Evolutionary conservation across 768 basidiomycete genomes (phyloP).

Genomic region (Hygrophorus pudorinus): DNA sequence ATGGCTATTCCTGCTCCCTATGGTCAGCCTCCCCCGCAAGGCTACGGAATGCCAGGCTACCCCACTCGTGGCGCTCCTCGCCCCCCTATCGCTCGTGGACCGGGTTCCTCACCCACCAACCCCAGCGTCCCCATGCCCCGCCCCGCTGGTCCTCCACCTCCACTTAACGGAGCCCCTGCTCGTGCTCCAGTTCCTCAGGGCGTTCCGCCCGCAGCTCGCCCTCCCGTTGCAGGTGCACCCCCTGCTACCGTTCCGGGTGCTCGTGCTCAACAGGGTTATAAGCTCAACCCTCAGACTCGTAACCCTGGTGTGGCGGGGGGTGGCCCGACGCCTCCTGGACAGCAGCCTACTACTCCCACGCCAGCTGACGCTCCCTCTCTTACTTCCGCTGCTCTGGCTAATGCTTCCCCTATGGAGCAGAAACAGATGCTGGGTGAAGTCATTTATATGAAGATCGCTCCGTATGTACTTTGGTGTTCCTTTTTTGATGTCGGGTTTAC

Average conservation of each 20-base stretch:
- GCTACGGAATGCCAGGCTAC: slow-evolving; percentile 61
- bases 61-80: slow-evolving; percentile 52
- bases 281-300: slow-evolving; percentile 22
- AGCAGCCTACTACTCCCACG: slow-evolving; percentile 24
- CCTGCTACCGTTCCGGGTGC: slow-evolving; percentile 35
- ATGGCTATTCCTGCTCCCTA: slow-evolving; percentile 73
- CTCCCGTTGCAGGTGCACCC: slow-evolving; percentile 30
- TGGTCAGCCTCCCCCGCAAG: slow-evolving; percentile 62
- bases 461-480: slow-evolving; percentile 39
- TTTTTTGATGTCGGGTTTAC: slow-evolving; percentile 6
- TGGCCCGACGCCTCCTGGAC: slow-evolving; percentile 36
- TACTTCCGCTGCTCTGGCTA: slow-evolving; percentile 39
- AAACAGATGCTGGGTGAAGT: slow-evolving; percentile 99
- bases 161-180: slow-evolving; percentile 36
- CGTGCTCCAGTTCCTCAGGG: slow-evolving; percentile 41
- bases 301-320: slow-evolving; percentile 26
- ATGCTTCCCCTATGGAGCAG: slow-evolving; percentile 76
- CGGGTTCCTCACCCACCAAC: slow-evolving; percentile 61
- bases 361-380: slow-evolving; percentile 33
- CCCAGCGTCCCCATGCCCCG: slow-evolving; percentile 56
- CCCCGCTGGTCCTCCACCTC: slow-evolving; percentile 47
- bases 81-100: slow-evolving; percentile 55
- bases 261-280: slow-evolving; percentile 22
- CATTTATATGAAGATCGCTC: slow-evolving; percentile 83
- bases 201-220: slow-evolving; percentile 31